Base-by-base conservation (phyloP, 768 basidiomycete species). In the Pulveroboletus sp. region DNA sequence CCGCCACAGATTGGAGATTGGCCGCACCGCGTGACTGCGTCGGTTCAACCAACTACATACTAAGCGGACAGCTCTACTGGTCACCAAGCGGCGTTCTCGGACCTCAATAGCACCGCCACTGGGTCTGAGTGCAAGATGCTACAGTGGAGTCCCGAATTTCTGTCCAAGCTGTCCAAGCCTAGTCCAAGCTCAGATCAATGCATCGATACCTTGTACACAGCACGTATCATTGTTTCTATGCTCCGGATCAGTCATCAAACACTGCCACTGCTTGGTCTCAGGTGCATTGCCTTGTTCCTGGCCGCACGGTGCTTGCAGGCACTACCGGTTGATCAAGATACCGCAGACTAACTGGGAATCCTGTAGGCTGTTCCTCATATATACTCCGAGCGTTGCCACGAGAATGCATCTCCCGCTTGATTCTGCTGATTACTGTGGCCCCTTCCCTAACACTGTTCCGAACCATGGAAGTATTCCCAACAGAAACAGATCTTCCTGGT, bases 401-500 rank as follows among this genome's bases (percentile, higher is more conserved):
- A 43, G 39, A 43, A 16, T 17, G n/a, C 27, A 16, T 19, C 21
- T 47, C 37, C n/a, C 29, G 42, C 40, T 27, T 21, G 25, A 36
- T 36, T 29, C 39, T 44, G 32, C 20, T 41, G 25, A 50, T 38
- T 40, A 12, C 40, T 35, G 16, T 35, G 33, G 32, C 31, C 42
- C 38, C 45, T 51, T 53, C 14, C 38, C 32, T 33, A 29, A 3
- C 34, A 25, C 36, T 16, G 20, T 27, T 53, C 40, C 10, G 23
- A 17, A 45, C 52, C 24, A 57, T 62, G 57, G 62, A 53, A 40
- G 40, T 20, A 11, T 23, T 35, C 36, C n/a, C n/a, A n/a, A 40
- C 50, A 9, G 39, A 45, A 27, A 45, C 51, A 46, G 53, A 47
- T 23, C 53, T 82, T 27, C 81, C 85, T 17, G 61, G 60, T 6